Conservation (phyloP, 2,329 filamentous ascomycete species). For the Cladophialophora psammophila region DNA sequence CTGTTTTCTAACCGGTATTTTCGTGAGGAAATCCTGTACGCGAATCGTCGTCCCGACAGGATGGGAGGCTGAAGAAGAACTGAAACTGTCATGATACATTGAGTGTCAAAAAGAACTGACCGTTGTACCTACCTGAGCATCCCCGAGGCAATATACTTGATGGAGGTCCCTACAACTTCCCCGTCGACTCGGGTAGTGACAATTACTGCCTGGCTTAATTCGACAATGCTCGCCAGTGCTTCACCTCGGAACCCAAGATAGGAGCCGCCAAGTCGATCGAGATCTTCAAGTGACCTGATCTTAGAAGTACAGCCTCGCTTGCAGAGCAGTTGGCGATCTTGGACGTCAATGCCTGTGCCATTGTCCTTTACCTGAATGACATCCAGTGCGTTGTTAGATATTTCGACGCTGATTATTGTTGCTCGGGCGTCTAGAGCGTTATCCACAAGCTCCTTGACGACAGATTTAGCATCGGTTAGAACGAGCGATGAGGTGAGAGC, state of each 20-base stretch:
- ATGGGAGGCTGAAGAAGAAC: slow-evolving; percentile 58
- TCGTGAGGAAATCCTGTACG: slow-evolving; percentile 63
- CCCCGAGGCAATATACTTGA: slow-evolving; percentile 61
- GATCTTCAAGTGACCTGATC: slow-evolving; percentile 64
- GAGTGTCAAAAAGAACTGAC: slow-evolving; percentile 15
- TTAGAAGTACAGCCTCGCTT: slow-evolving; percentile 70
- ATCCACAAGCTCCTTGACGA: slow-evolving; percentile 71
- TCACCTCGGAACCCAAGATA: slow-evolving; percentile 71
- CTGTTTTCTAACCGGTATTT: slow-evolving; percentile 67
- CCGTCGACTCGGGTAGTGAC: slow-evolving; percentile 65
- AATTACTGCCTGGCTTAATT: slow-evolving; percentile 61
- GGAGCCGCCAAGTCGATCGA: slow-evolving; percentile 61
- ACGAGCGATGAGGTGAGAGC: slow-evolving; percentile 65
- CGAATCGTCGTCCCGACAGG: slow-evolving; percentile 68
- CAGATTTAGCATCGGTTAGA: slow-evolving; percentile 63
- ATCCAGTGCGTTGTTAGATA: slow-evolving; percentile 66
- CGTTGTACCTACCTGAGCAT: slow-evolving; percentile 51
- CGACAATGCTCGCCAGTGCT: slow-evolving; percentile 67
- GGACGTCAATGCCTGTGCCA: slow-evolving; percentile 65
- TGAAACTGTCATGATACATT: slow-evolving; percentile 41
- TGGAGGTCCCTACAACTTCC: slow-evolving; percentile 60
- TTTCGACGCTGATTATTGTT: slow-evolving; percentile 64
- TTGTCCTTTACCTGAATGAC: slow-evolving; percentile 70
- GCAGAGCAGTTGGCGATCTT: slow-evolving; percentile 64
- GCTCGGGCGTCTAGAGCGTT: slow-evolving; percentile 71